phyloP scores from a whole-genome alignment of 768 basidiomycete genomes.

The Naganishia kalamii region DNA sequence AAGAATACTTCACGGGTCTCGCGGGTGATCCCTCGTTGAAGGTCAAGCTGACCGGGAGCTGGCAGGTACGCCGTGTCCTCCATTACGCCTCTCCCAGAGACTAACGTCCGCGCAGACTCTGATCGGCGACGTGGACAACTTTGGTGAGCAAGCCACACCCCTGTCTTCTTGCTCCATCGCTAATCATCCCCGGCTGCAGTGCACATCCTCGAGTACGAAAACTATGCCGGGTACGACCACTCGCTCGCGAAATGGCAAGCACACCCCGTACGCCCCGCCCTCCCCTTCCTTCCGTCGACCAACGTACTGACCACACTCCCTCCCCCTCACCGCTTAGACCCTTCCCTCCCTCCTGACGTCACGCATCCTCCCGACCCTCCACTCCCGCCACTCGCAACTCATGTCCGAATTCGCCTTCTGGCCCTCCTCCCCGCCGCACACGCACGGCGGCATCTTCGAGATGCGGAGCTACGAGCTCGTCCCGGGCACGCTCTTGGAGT shows the following conservation, averaged over 20 bases:
- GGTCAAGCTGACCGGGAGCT: slow-evolving; percentile 85
- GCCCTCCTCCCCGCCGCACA: slow-evolving; percentile 78
- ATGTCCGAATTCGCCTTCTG: slow-evolving; percentile 84
- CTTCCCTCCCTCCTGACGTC: slow-evolving; percentile 62
- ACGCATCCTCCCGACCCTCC: slow-evolving; percentile 64
- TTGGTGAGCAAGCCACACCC: slow-evolving; percentile 50
- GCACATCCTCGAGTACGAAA: slow-evolving; percentile 83
- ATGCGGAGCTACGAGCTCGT: slow-evolving; percentile 73
- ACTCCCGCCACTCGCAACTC: slow-evolving; percentile 67
- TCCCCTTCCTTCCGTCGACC: slow-evolving; percentile 7
- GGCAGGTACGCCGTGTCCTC: slow-evolving; percentile 62
- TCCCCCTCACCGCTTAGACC: slow-evolving; percentile 44
- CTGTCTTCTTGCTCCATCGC: slow-evolving; percentile 41
- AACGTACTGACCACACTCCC: neutral
- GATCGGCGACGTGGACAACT: slow-evolving; percentile 81
- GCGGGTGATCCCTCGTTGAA: slow-evolving; percentile 65
- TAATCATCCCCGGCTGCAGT: slow-evolving; percentile 22
- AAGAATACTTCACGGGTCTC: slow-evolving; percentile 75
- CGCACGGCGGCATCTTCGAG: slow-evolving; percentile 88
- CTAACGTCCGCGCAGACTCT: neutral
- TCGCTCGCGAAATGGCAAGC: slow-evolving; percentile 47
- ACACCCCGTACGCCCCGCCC: slow-evolving; percentile 15
- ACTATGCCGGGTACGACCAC: slow-evolving; percentile 81
- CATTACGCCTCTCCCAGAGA: neutral
- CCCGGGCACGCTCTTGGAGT: slow-evolving; percentile 84